Evolutionary conservation across 371 early-diverging fungal genomes (phyloP).

Genomic region (Mortierella sp.): DNA sequence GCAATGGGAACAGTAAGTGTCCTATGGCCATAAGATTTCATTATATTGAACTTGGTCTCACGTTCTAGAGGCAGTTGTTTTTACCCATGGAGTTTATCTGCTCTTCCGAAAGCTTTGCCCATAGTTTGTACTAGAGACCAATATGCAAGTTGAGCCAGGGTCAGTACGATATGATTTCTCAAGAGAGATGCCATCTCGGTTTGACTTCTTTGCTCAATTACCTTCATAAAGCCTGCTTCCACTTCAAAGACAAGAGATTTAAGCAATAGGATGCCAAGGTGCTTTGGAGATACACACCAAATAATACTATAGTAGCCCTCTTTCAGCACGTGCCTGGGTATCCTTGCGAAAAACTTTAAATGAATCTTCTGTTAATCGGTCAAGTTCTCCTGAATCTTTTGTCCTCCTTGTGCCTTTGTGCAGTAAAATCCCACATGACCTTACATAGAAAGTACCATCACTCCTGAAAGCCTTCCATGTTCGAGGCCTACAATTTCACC

Average conservation of each 20-base stretch:
- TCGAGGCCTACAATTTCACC: background rate
- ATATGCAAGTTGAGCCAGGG: background rate
- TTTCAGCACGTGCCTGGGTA: constrained; percentile 7
- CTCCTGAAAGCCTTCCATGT: constrained; percentile 2
- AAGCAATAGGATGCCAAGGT: constrained; percentile 10
- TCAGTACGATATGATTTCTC: background rate
- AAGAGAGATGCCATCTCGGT: no score
- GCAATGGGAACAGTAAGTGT: background rate
- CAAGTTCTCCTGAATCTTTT: background rate
- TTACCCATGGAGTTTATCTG: constrained; percentile 14
- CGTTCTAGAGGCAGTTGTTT: background rate
- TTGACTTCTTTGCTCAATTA: background rate
- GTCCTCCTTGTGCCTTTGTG: background rate
- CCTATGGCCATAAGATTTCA: background rate
- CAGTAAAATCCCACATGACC: background rate
- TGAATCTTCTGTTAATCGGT: background rate
- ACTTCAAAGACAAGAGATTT: constrained; percentile 20
- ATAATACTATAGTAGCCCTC: constrained; percentile 21
- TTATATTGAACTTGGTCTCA: background rate
- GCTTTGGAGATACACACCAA: constrained; percentile 15
- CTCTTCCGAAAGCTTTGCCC: constrained; percentile 22
- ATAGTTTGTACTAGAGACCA: constrained; percentile 18
- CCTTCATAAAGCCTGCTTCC: constrained; percentile 13
- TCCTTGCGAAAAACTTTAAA: background rate
- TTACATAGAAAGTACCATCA: constrained; percentile 18